Evolutionary conservation across 345 rosid genomes (phyloP), one percentile per base, ranked within the genome.

Genomic region (Reutealis trisperma): DNA sequence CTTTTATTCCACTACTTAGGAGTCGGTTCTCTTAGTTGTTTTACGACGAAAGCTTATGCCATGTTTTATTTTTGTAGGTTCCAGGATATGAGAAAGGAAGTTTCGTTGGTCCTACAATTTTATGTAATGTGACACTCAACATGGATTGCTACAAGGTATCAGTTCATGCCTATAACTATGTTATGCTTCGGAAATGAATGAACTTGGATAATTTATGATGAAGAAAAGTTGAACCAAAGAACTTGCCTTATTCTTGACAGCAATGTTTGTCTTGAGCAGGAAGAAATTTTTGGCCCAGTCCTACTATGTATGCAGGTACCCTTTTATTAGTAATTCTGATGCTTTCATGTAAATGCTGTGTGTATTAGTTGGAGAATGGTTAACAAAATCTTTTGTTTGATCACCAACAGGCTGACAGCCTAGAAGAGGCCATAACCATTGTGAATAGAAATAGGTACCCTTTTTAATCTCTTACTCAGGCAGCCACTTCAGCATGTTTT

Each of bases 201-300:
- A 62, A 61, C 47, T 73, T 51, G 65, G 72, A 15, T 27, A 75
- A 65, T 75, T 75, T 63, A 41, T 81, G 78, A 78, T 79, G 73
- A 69, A 78, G 77, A 76, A 79, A 71, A 77, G 27, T 73, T 79
- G 79, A 83, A 76, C 70, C 51, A 82, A 71, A 64, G 83, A 75
- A 45, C 73, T 73, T 77, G 59, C 47, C 76, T 52, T 82, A 63
- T 75, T 71, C 79, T 73, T 85, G 84, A 81, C 81, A 63, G 49
- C 80, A 54, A 62, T 75, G 67, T 79, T 81, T 84, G 60, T 80
- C 77, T 83, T 83, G 83, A 73, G 83, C 88, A 86, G 88, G 88
- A 86, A 79, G 88, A 86, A 67, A 81, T 81, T 68, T 86, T 83
- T 79, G 86, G 88, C 14, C 86, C 88, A 12, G 83, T 86, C 71